Evolutionary conservation across 2,329 filamentous ascomycete genomes (phyloP).

Genomic region (Trichothecium sympodiale): DNA sequence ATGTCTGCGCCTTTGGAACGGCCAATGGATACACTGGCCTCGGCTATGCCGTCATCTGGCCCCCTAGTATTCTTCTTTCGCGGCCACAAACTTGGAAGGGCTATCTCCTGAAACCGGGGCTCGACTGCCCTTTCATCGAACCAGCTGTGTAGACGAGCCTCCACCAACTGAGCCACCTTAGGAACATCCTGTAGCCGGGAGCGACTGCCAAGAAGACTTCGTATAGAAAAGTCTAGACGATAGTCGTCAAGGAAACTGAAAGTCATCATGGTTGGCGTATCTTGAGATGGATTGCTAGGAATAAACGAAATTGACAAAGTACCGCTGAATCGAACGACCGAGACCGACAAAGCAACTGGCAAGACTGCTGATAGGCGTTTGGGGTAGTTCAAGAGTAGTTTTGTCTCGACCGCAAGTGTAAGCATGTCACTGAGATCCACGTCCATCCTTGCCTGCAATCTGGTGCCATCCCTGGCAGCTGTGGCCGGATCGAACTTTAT

Average conservation of each 20-base stretch:
- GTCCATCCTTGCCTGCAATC: constrained; percentile 90
- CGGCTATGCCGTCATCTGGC: constrained; percentile 46
- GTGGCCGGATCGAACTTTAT: constrained; percentile 40
- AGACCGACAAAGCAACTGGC: constrained; percentile 84
- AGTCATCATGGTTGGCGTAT: constrained; percentile 75
- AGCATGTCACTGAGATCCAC: constrained; percentile 95
- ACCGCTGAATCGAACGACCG: constrained; percentile 86
- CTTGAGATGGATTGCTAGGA: constrained; percentile 57
- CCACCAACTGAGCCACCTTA: constrained; percentile 77
- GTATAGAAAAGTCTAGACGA: constrained; percentile 69
- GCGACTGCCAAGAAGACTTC: constrained; percentile 69
- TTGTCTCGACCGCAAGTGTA: constrained; percentile 88
- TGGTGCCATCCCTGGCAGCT: constrained; percentile 51
- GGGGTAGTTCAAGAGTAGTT: constrained; percentile 87
- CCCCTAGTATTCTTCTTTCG: constrained; percentile 73
- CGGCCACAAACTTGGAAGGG: constrained; percentile 72
- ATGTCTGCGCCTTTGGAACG: constrained; percentile 43
- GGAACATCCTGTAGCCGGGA: constrained; percentile 74
- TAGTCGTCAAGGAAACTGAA: constrained; percentile 93
- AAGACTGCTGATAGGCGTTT: constrained; percentile 80
- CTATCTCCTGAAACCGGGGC: constrained; percentile 78
- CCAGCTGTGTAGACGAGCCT: constrained; percentile 71
- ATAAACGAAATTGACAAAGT: constrained; percentile 91
- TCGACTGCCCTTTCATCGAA: constrained; percentile 82
- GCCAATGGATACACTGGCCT: constrained; percentile 34